These are phyloP conservation scores for Simplicillium sp. DNA, from an alignment of 2,329 filamentous ascomycete genomes.

Conservation along the genomic window DNA sequence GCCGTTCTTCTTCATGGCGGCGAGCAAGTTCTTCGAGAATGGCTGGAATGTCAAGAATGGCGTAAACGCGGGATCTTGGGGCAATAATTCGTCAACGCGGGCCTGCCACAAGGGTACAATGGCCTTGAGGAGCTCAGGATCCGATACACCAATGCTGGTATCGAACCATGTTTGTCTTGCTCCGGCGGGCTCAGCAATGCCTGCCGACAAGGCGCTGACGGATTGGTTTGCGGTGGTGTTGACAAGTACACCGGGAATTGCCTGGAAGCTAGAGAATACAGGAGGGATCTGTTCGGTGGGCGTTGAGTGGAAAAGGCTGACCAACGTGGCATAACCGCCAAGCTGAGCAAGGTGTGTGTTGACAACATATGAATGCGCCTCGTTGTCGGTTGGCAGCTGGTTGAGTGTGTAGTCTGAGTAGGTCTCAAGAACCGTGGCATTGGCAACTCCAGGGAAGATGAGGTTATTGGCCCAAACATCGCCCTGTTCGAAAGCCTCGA, in stretches of 20 bases:
- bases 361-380: slow-evolving; percentile 14
- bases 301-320: slow-evolving; percentile 9
- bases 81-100: slow-evolving; percentile 7
- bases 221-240: slow-evolving; percentile 14
- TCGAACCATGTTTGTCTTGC: slow-evolving; percentile 19
- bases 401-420: slow-evolving; percentile 8
- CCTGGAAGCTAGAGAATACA: slow-evolving; percentile 14
- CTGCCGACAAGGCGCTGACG: slow-evolving; percentile 12
- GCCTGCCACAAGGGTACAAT: slow-evolving; percentile 15
- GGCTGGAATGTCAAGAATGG: slow-evolving; percentile 26
- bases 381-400: slow-evolving; percentile 9
- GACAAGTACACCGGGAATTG: slow-evolving; percentile 10
- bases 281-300: slow-evolving; percentile 5
- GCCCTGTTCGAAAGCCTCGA: slow-evolving; percentile 16
- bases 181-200: slow-evolving; percentile 15
- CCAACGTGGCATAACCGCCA: slow-evolving; percentile 6
- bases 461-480: slow-evolving; percentile 17
- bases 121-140: slow-evolving; percentile 15
- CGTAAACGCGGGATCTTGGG: slow-evolving; percentile 6
- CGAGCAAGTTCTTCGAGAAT: slow-evolving; percentile 22
- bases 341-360: slow-evolving; percentile 3
- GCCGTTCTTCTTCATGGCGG: slow-evolving; percentile 22
- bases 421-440: slow-evolving; percentile 8
- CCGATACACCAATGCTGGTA: slow-evolving; percentile 14
- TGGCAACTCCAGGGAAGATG: slow-evolving; percentile 8